Percentiles rank a stretch among this genome's conserved stretches.
phyloP scores from a whole-genome alignment of 2,329 filamentous ascomycete genomes.

The Ustulina deusta region DNA sequence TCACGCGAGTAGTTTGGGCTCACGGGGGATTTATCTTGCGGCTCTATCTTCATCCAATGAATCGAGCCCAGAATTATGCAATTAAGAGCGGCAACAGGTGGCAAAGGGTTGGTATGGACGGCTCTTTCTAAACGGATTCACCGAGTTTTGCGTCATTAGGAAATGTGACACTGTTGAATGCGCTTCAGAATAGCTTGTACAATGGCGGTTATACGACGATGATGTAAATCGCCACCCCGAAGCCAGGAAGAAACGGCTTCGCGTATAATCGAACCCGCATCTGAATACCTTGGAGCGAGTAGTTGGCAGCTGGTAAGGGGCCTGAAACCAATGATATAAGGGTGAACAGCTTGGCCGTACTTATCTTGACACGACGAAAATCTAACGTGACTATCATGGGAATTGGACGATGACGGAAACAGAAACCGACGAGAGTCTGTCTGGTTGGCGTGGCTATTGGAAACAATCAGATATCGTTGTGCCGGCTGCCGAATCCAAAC shows the following conservation, averaged over 20 bases:
- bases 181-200: conserved; percentile 22
- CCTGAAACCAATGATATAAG: conserved; percentile 19
- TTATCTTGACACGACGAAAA: conserved; percentile 6
- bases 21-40: conserved; percentile 8
- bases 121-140: conserved; percentile 17
- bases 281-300: conserved; percentile 7
- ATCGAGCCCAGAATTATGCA: neutral
- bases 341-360: conserved; percentile 20
- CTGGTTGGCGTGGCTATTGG: conserved; percentile 18
- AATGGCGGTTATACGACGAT: conserved; percentile 24
- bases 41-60: conserved; percentile 23
- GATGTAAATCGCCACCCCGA: conserved; percentile 17
- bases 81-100: conserved; percentile 33
- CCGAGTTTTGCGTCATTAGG: conserved; percentile 11
- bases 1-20: conserved; percentile 29
- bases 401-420: conserved; percentile 11
- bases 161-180: conserved; percentile 12
- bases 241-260: conserved; percentile 11
- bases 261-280: conserved; percentile 1
- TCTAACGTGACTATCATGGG: conserved; percentile 22
- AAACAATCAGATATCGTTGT: conserved; percentile 29
- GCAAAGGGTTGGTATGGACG: conserved; percentile 22
- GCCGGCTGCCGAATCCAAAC: conserved; percentile 19
- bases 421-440: conserved; percentile 18
- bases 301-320: conserved; percentile 4